Evolutionary conservation across 345 rosid genomes (phyloP), one percentile per base, ranked within the genome.

Genomic region (Stellera chamaejasme): DNA sequence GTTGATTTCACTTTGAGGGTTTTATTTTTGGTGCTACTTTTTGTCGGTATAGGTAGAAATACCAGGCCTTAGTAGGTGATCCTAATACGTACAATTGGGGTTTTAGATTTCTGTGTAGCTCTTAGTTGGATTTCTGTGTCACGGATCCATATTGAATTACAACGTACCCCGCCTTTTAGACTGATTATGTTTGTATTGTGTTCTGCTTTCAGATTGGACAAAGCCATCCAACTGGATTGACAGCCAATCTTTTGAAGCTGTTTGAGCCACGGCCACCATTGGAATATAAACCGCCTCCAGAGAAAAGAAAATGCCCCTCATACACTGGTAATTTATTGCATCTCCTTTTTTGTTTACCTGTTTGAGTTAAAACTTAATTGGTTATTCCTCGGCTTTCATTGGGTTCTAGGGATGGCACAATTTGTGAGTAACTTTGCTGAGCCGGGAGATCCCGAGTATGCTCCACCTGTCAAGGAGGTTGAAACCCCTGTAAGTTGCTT

Each of bases 181-280:
- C 50, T 46, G 50, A 46, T 46, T 46, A 8, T 32, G 9, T 58
- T 23, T 44, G n/a, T 19, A 45, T 19, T 65, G 65, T 69, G 51
- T 63, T 55, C 4, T 32, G 61, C 64, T 32, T 59, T 75, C 90
- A 93, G 99, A 93, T 93, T 77, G 97, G 97, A 61, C 96, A 87
- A 69, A 89, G 91, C 64, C 99, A 93, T 50, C 99, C 97, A 0
- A 93, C 97, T 32, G 99, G 97, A 51, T 75, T 93, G 67, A 93
- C 99, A 32, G 61, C 81, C 6, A 89, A 78, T 49, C 89, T 89
- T 36, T 63, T 93, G 86, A 93, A 93, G 74, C 89, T 93, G 12
- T 89, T 93, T 69, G 97, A 93, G 78, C 85, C 99, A 59, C 83
- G 94, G 47, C 82, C 82, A 48, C 99, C 99, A 0, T 73, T 93